phyloP scores from a whole-genome alignment of 768 basidiomycete genomes.

The Rhodotorula kratochvilovae region DNA sequence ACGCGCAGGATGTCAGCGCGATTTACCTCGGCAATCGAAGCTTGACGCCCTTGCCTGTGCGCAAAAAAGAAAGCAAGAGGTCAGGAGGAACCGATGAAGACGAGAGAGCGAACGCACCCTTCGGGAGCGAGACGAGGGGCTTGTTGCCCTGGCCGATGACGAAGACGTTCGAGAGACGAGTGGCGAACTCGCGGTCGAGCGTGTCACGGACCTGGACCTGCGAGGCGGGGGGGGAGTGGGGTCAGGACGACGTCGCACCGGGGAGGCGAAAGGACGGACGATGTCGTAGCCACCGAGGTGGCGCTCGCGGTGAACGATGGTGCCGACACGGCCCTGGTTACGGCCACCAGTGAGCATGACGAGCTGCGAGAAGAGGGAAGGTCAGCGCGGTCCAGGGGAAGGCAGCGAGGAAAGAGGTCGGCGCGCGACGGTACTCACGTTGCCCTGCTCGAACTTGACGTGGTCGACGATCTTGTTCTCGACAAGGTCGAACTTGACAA shows the following conservation, averaged over 20 bases:
- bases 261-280: slow-evolving; percentile 49
- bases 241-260: not conserved
- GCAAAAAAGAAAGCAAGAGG: no score
- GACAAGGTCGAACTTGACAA: slow-evolving; percentile 93
- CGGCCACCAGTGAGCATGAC: slow-evolving; percentile 98
- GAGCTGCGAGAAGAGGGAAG: slow-evolving; percentile 15
- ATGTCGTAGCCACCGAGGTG: slow-evolving; percentile 99
- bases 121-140: slow-evolving; percentile 77
- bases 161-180: slow-evolving; percentile 95
- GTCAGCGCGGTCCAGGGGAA: not conserved
- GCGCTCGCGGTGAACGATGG: slow-evolving; percentile 93
- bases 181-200: slow-evolving; percentile 91
- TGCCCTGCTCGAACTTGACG: slow-evolving; percentile 94
- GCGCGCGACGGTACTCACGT: slow-evolving; percentile 54
- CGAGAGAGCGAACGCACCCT: slow-evolving; percentile 18
- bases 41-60: slow-evolving; percentile 37
- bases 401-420: not conserved
- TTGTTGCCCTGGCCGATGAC: slow-evolving; percentile 93
- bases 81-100: no score
- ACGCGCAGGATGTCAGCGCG: no score
- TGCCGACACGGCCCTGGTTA: slow-evolving; percentile 98
- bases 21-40: slow-evolving; percentile 38
- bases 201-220: slow-evolving; percentile 61
- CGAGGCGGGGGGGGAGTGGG: no score
- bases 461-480: slow-evolving; percentile 82